These are phyloP conservation scores for Amauroascus niger DNA, from an alignment of 2,329 filamentous ascomycete species.

Conservation along the genomic window DNA sequence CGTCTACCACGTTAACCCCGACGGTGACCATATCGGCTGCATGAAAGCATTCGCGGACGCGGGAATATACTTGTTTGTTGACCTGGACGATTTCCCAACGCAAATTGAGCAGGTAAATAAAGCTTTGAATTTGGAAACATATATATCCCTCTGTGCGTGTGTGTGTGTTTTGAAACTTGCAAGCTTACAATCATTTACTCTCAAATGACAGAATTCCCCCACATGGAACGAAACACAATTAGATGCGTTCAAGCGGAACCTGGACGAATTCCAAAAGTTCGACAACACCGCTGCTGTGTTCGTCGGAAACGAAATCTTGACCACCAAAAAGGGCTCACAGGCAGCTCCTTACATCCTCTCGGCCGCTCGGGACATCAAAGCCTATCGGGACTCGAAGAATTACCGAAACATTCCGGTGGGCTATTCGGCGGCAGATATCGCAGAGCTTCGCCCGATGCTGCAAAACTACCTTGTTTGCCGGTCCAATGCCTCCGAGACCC, in stretches of 20 bases:
- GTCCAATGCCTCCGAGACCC: constrained; percentile 52
- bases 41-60: constrained; percentile 71
- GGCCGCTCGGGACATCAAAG: constrained; percentile 70
- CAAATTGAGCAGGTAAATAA: constrained; percentile 37
- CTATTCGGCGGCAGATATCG: constrained; percentile 80
- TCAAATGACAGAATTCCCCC: constrained; percentile 45
- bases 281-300: constrained; percentile 78
- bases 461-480: constrained; percentile 73
- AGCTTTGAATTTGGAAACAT: neutral
- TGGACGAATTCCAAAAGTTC: constrained; percentile 67
- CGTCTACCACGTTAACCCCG: constrained; percentile 74
- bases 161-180: no score
- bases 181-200: neutral
- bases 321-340: constrained; percentile 40
- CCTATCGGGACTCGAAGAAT: constrained; percentile 62
- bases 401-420: constrained; percentile 77
- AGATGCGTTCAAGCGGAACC: constrained; percentile 57
- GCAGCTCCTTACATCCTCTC: constrained; percentile 78
- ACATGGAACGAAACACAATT: constrained; percentile 66
- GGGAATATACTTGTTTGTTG: constrained; percentile 75
- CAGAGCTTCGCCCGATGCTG: constrained; percentile 54
- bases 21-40: constrained; percentile 62
- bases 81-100: constrained; percentile 53
- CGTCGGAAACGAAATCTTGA: constrained; percentile 75
- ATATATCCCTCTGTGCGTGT: neutral